Conservation (phyloP, 495 filamentous ascomycete species). For the Cetradonia linearis region DNA sequence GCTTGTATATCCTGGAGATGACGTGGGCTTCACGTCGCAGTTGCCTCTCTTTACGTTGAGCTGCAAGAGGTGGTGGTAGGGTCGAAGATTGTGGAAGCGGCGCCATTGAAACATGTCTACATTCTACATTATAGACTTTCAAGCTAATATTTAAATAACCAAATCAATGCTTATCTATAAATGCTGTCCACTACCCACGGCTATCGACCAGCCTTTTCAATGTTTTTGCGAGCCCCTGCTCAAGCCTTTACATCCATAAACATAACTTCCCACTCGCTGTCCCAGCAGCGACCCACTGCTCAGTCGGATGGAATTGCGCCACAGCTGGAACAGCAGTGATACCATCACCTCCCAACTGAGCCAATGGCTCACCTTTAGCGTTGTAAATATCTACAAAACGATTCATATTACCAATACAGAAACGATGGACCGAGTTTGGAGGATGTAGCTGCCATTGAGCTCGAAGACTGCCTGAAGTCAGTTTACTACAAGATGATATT, state of each 20-base stretch:
- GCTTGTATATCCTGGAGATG: background rate
- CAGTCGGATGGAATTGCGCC: constrained; percentile 74
- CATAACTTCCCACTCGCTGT: constrained; percentile 88
- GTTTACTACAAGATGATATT: background rate
- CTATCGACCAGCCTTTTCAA: background rate
- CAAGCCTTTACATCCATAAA: constrained; percentile 64
- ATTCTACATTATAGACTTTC: too few species aligned
- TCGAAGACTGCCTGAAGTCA: constrained; percentile 51
- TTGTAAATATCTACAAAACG: constrained; percentile 88
- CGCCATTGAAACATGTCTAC: too few species aligned
- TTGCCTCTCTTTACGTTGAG: background rate
- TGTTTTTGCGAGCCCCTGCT: background rate
- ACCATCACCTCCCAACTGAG: constrained; percentile 76
- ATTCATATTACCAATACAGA: constrained; percentile 97
- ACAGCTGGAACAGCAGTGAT: constrained; percentile 93
- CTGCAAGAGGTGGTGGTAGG: too few species aligned
- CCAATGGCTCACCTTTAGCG: constrained; percentile 71
- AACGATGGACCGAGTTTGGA: constrained; percentile 63
- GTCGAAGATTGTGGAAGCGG: too few species aligned
- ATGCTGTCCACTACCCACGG: background rate
- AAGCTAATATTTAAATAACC: too few species aligned
- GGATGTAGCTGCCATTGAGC: constrained; percentile 86
- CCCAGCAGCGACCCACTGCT: constrained; percentile 87
- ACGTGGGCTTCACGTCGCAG: background rate
- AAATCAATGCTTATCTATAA: too few species aligned